Conservation (phyloP, 2,329 filamentous ascomycete species). For the Scolecobasidium constrictum region DNA sequence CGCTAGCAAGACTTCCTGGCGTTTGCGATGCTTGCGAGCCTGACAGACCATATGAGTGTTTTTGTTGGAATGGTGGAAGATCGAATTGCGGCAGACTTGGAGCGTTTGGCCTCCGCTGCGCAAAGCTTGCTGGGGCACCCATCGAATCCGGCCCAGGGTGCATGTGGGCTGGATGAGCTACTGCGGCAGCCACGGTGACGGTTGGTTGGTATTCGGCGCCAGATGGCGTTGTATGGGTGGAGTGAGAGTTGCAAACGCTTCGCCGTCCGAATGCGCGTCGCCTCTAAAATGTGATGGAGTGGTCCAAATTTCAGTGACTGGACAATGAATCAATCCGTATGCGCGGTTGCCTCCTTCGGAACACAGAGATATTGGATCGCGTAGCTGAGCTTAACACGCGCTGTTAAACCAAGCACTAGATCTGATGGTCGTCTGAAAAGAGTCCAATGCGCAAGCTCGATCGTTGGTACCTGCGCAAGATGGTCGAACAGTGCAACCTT, state of each 20-base stretch:
- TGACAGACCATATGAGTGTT: conserved; percentile 36
- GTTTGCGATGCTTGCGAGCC: conserved; percentile 36
- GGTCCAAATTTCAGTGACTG: too few species aligned
- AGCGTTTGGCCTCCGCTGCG: conserved; percentile 59
- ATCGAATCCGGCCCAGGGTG: conserved; percentile 48
- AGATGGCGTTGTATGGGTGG: conserved; percentile 18
- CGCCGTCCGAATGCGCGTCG: conserved; percentile 2
- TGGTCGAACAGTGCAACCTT: neutral
- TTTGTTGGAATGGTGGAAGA: conserved; percentile 39
- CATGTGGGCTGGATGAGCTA: conserved; percentile 51
- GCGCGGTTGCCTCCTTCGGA: too few species aligned
- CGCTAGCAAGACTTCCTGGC: conserved; percentile 37
- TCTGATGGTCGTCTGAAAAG: too few species aligned
- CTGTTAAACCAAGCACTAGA: too few species aligned
- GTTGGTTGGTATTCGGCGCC: conserved; percentile 31
- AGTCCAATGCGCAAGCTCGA: neutral
- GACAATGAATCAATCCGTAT: too few species aligned
- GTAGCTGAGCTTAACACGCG: too few species aligned
- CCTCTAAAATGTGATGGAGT: too few species aligned
- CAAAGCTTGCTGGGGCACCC: conserved; percentile 54
- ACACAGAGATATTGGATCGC: too few species aligned
- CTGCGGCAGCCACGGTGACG: conserved; percentile 52
- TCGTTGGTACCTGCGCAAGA: neutral
- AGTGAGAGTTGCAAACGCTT: neutral
- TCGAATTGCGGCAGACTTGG: conserved; percentile 59